Evolutionary conservation across 73 alveolate species (phyloP).

Genomic region (Paramecium bursaria): DNA sequence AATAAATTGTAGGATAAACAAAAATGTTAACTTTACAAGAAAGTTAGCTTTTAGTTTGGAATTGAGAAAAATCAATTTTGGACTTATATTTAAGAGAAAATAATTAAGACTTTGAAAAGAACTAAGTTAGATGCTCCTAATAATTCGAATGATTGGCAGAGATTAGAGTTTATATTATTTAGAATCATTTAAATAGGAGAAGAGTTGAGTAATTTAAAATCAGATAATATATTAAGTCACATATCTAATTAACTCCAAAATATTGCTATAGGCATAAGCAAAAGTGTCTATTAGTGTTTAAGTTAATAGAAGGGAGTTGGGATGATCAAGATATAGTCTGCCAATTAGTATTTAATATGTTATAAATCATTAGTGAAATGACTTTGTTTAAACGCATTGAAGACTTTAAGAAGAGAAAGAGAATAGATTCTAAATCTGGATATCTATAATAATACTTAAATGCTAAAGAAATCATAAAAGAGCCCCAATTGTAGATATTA

Average conservation of each 20-base stretch:
- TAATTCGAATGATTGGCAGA: slow-evolving; percentile 14
- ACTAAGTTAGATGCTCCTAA: background rate
- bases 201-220: slow-evolving; percentile 43
- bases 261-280: slow-evolving; percentile 17
- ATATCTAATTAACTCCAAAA: background rate
- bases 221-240: slow-evolving; percentile 3
- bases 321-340: background rate
- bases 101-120: background rate
- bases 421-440: slow-evolving; percentile 1
- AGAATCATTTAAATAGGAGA: slow-evolving; percentile 34
- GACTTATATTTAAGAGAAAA: slow-evolving; percentile 33
- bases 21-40: background rate
- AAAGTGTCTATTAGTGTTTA: background rate
- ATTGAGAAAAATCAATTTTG: slow-evolving; percentile 35
- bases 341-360: background rate
- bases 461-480: background rate
- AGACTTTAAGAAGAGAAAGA: background rate
- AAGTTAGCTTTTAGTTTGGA: slow-evolving; percentile 9
- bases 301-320: slow-evolving; percentile 47
- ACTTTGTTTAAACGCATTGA: background rate
- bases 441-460: background rate
- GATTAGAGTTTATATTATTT: background rate
- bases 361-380: slow-evolving; percentile 1
- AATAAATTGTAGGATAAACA: background rate
- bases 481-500: background rate